Conservation (phyloP, 23 red algal genomes). For the Gracilaria vermiculophylla region DNA sequence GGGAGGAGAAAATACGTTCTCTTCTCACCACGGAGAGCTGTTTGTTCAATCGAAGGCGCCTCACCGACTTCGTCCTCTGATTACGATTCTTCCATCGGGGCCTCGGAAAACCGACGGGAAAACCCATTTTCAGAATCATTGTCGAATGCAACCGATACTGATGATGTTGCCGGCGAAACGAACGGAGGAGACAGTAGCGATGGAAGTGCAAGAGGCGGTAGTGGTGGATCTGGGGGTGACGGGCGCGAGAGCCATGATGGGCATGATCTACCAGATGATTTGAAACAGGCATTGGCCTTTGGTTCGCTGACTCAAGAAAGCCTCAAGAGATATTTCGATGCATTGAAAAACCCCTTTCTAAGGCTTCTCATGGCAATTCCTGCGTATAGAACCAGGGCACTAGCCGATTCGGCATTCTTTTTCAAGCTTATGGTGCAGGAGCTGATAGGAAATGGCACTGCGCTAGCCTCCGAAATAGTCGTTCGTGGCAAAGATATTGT, state of each 20-base stretch:
- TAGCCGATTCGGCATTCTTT: constrained; percentile 84
- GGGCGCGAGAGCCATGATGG: constrained; percentile 13
- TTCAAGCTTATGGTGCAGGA: constrained; percentile 96
- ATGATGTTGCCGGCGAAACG: neutral
- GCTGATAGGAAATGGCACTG: constrained; percentile 94
- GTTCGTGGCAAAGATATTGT: constrained; percentile 86
- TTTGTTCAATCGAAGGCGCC: neutral
- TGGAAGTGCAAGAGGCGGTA: constrained; percentile 40
- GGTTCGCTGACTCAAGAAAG: constrained; percentile 48
- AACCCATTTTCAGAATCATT: neutral
- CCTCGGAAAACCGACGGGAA: neutral
- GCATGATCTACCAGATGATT: constrained; percentile 61
- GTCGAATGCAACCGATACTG: neutral
- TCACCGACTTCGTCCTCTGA: neutral
- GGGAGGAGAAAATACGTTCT: neutral
- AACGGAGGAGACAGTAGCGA: neutral
- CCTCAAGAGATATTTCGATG: constrained; percentile 52
- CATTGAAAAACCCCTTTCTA: constrained; percentile 26
- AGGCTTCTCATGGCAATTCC: constrained; percentile 35
- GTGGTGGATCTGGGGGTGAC: constrained; percentile 22
- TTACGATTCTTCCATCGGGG: neutral
- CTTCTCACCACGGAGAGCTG: neutral
- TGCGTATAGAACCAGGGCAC: constrained; percentile 73
- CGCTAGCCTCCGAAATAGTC: constrained; percentile 84
- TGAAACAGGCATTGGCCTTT: constrained; percentile 43